phyloP scores from a whole-genome alignment of 169 alveolate genomes.

The Cryptosporidium parvum region DNA sequence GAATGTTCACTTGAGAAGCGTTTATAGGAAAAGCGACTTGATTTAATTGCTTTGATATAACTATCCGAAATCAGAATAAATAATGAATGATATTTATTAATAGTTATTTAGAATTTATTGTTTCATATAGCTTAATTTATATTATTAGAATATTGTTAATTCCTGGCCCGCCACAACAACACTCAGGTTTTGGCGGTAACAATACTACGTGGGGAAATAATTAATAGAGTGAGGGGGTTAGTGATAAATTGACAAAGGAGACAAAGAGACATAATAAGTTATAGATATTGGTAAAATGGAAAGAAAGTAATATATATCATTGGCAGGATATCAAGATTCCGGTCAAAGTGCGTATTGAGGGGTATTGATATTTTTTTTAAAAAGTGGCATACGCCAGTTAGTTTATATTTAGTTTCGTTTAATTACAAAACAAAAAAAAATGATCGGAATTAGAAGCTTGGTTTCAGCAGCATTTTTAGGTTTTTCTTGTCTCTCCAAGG shows the following conservation, averaged over 20 bases:
- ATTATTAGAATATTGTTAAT: too few species aligned
- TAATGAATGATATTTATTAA: too few species aligned
- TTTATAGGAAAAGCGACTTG: too few species aligned
- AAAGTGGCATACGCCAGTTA: not conserved
- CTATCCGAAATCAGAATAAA: too few species aligned
- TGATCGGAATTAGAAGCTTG: slow-evolving; percentile 43
- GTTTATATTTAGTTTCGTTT: not conserved
- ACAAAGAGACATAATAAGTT: slow-evolving; percentile 49
- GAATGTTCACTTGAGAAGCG: too few species aligned
- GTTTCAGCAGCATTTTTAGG: slow-evolving; percentile 39
- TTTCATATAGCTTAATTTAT: too few species aligned
- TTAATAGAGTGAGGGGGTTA: slow-evolving; percentile 32
- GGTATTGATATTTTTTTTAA: not conserved
- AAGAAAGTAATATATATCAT: not conserved
- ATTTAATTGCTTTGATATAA: too few species aligned
- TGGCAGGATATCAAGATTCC: not conserved
- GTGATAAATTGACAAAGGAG: slow-evolving; percentile 12
- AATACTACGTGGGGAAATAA: slow-evolving; percentile 2
- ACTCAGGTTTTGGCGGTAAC: slow-evolving; percentile 29
- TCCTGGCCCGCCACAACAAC: not conserved
- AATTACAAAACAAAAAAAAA: slow-evolving; percentile 7
- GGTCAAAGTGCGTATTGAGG: slow-evolving; percentile 6
- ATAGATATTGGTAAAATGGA: not conserved
- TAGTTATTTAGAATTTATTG: too few species aligned
- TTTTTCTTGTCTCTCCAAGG: slow-evolving; percentile 19